A percentile compares a stretch with the other conserved stretches of the same genome.
These are phyloP conservation scores for Citrus medica DNA, from an alignment of 345 rosid species.

Conservation along the genomic window DNA sequence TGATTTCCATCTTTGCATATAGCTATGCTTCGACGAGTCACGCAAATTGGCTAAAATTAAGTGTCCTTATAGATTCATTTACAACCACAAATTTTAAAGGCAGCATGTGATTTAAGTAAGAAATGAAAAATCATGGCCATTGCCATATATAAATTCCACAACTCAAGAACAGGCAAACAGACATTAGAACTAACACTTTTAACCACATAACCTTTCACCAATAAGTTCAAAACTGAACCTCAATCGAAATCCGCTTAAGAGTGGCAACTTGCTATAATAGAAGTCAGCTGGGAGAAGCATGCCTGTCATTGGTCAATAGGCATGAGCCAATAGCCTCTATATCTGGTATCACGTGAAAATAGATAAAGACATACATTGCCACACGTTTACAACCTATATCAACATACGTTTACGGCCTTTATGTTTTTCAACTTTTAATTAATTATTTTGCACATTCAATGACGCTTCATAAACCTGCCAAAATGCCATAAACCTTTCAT, in stretches of 20 bases:
- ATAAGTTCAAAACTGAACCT: background rate
- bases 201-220: constrained; percentile 4
- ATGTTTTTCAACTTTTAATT: background rate
- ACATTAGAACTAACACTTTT: background rate
- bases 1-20: background rate
- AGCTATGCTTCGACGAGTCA: background rate
- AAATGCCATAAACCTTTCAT: background rate
- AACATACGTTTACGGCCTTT: too few species aligned
- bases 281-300: background rate
- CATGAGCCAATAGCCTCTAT: background rate
- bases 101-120: background rate
- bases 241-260: background rate
- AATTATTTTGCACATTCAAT: background rate
- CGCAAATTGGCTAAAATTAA: background rate
- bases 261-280: background rate
- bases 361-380: background rate
- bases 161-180: background rate
- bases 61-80: background rate
- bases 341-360: background rate
- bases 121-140: background rate
- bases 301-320: background rate
- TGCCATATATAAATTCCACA: background rate
- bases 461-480: background rate
- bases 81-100: background rate
- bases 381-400: background rate